These are phyloP conservation scores for Alternaria triticimaculans DNA, from an alignment of 2,329 filamentous ascomycete species.

Conservation along the genomic window DNA sequence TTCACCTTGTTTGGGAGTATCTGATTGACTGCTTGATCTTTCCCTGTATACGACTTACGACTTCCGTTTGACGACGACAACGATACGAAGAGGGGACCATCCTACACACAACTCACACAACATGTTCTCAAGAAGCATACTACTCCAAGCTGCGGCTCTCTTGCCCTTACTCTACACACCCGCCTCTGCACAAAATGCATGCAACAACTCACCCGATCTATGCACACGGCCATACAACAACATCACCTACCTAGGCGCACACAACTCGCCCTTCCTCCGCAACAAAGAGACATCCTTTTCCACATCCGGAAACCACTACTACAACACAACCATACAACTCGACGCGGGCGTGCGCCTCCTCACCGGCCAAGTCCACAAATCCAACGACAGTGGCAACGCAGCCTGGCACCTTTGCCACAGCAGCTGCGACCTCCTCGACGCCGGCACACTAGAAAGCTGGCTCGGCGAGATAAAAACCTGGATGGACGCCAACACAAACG, in stretches of 20 bases:
- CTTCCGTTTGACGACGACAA: constrained; percentile 8
- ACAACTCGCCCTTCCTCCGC: constrained; percentile 75
- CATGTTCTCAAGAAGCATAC: constrained; percentile 38
- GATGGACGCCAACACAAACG: constrained; percentile 73
- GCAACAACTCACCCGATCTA: constrained; percentile 81
- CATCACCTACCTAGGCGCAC: constrained; percentile 79
- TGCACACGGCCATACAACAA: constrained; percentile 75
- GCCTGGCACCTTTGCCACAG: constrained; percentile 74
- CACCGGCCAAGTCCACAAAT: constrained; percentile 73
- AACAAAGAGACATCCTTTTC: constrained; percentile 68
- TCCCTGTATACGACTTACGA: constrained; percentile 7
- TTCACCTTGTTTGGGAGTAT: constrained; percentile 7
- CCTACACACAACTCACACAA: constrained; percentile 8
- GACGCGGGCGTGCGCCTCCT: constrained; percentile 74
- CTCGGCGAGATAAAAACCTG: constrained; percentile 68
- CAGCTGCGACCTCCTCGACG: constrained; percentile 71
- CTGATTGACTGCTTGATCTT: constrained; percentile 4
- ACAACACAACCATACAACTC: constrained; percentile 74
- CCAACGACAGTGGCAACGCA: constrained; percentile 46
- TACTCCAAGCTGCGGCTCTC: constrained; percentile 36
- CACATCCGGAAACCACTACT: constrained; percentile 74
- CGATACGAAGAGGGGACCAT: background rate
- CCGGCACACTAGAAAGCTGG: constrained; percentile 70
- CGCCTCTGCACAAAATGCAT: constrained; percentile 57
- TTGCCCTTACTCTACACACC: constrained; percentile 37